Percentiles rank a stretch among this genome's conserved stretches.
Evolutionary conservation across 805 yeast genomes (phyloP).

Genomic region (Yamadazyma sp.): DNA sequence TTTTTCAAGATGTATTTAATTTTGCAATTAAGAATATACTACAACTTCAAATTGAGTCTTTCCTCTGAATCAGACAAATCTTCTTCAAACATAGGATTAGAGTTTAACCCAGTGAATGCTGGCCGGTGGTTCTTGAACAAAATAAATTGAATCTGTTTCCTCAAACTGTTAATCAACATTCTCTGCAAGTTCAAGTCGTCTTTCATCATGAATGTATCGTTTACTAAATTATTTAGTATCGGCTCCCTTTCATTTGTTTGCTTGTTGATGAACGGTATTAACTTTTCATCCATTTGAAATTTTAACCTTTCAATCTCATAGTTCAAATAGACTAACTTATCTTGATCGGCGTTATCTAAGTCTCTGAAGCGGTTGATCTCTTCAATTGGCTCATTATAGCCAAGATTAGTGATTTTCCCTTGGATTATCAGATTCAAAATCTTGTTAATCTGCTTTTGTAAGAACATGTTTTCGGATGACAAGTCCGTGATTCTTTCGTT

Average conservation of each 20-base stretch:
- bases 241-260: constrained; percentile 28
- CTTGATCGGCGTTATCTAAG: constrained; percentile 23
- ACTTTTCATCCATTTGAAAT: constrained; percentile 40
- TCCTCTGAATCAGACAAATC: constrained; percentile 37
- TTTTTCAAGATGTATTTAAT: neutral
- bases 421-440: constrained; percentile 48
- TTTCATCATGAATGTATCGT: constrained; percentile 39
- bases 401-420: constrained; percentile 51
- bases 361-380: constrained; percentile 37
- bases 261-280: constrained; percentile 32
- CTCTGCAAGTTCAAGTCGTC: constrained; percentile 50
- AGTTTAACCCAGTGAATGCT: constrained; percentile 11
- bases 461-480: constrained; percentile 34
- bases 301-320: constrained; percentile 46
- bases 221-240: constrained; percentile 31
- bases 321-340: constrained; percentile 30
- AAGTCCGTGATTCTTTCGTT: constrained; percentile 26
- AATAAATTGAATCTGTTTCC: constrained; percentile 53
- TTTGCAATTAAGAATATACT: constrained; percentile 1
- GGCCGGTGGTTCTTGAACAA: constrained; percentile 41
- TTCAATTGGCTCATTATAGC: constrained; percentile 47
- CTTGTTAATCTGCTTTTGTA: constrained; percentile 45
- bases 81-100: constrained; percentile 14
- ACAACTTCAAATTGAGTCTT: constrained; percentile 34
- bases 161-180: constrained; percentile 41